Evolutionary conservation across 495 filamentous ascomycete species (phyloP), one percentile per base, ranked within the genome.

Genomic region (Pyrenula aspistea): DNA sequence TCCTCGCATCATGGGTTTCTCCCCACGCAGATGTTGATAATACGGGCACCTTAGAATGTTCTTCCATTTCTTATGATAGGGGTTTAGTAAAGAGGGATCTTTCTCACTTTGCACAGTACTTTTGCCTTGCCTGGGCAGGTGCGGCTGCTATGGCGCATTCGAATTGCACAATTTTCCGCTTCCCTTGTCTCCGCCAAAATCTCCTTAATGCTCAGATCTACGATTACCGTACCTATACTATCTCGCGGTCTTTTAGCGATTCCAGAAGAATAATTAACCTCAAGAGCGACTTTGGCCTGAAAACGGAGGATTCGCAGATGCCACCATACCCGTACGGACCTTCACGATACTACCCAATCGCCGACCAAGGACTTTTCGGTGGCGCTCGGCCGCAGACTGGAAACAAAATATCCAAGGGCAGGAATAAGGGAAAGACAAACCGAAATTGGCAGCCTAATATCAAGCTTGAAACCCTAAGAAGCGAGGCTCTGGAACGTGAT

Each of bases 371-470:
- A 59, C 83, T 96, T 8, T 96, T 93, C 76, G 91, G 87, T 51
- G 74, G 75, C 49, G 72, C 80, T 51, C 79, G 77, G 55, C 90
- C 93, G 72, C 88, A 84, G 57, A 93, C 89, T 78, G 93, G 93
- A 65, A 96, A 98, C 82, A 87, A 83, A 59, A 89, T 96, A 51
- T 89, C 88, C 23, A 70, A 82, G 61, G 74, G 74, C 52, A 74
- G 77, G 53, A 82, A 88, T 71, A 78, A 88, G 64, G 83, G 83
- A 73, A 96, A 96, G 68, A 89, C 90, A 47, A 83, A 89, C 47
- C 86, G 92, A 53, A 67, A 68, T 48, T 98, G 94, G 94, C 80
- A 84, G 55, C 91, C 91, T 25, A 97, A 97, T 69, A 84, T 96
- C 15, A 82, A 89, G 49, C 73, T 71, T 24, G 90, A 91, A 75